Base-by-base conservation (phyloP, 2,329 filamentous ascomycete genomes). In the Aureobasidium zeae region DNA sequence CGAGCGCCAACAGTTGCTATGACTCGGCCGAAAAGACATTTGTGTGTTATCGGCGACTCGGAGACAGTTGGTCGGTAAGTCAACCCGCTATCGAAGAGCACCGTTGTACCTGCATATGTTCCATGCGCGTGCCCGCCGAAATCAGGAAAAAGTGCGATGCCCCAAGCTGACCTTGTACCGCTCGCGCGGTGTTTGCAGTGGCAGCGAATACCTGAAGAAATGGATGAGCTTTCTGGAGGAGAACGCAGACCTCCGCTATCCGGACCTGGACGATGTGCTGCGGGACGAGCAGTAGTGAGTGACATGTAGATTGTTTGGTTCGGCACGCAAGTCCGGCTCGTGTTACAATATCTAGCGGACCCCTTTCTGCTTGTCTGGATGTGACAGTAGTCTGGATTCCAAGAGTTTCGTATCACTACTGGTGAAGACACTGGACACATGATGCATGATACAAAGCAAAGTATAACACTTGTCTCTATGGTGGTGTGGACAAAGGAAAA, bases 221-320 rank as follows among this genome's bases (percentile, higher is more conserved):
- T 96, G 89, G 91, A 94, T 95, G 85, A 76, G 73, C 8, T 89
- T 83, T 61, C 70, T 96, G 21, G 89, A 96, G 63, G 86, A 94
- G 51, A 71, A 94, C 55, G 83, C 87, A 6, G 89, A 96, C 65
- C 66, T 96, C 53, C 73, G 91, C 57, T 96, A 95, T 64, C 86
- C 89, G 3, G 83, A 91, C 58, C 57, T 79, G 20, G 60, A 61
- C 15, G 69, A 72, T 19, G 50, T 72, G 37, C 47, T 51, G 19
- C 48, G 33, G 8, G 28, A 31, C 10, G 43, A 45, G n/a, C n/a
- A n/a, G 25, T 45, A 38, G 32, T 25, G 32, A 13, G 39, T 34
- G 30, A 34, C 30, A 33, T 20, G 30, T 28, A 43, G 21, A 43
- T 12, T 20, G 30, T 34, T 43, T 43, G 30, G 39, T 43, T 11